Conservation (phyloP, 2,329 filamentous ascomycete genomes). For the Aureobasidium lini region DNA sequence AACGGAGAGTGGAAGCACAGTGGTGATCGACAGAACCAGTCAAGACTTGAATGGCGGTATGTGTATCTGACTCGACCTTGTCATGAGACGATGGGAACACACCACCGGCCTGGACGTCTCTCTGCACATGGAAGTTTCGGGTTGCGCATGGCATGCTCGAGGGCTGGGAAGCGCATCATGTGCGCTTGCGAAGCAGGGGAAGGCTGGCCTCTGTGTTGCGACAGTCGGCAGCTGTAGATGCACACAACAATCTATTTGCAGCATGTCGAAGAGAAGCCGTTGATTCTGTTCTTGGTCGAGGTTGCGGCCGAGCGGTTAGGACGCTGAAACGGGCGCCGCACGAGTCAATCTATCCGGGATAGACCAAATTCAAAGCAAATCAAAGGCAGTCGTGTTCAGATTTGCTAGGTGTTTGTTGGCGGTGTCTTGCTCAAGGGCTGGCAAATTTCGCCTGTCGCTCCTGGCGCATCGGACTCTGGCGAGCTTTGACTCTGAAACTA, state of each 20-base stretch:
- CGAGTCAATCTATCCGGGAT: constrained; percentile 10
- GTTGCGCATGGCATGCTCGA: background rate
- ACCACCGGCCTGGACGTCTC: background rate
- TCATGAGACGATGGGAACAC: constrained; percentile 1
- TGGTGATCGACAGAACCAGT: constrained; percentile 1
- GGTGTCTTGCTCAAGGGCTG: background rate
- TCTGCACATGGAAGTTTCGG: background rate
- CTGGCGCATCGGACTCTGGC: background rate
- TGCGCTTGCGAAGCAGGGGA: constrained; percentile 7
- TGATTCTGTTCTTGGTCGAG: constrained; percentile 1
- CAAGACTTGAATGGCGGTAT: constrained; percentile 1
- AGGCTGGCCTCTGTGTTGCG: constrained; percentile 1
- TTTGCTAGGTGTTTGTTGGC: background rate
- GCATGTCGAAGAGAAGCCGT: background rate
- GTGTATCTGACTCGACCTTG: constrained; percentile 4
- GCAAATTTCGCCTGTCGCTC: constrained; percentile 3
- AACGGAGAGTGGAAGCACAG: constrained; percentile 6
- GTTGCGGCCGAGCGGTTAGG: constrained; percentile 5
- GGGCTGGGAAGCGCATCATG: constrained; percentile 1
- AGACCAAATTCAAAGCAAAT: constrained; percentile 10
- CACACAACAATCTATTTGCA: constrained; percentile 8
- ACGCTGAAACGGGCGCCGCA: constrained; percentile 10
- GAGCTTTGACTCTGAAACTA: background rate
- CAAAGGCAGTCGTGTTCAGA: background rate
- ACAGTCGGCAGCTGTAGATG: background rate